Evolutionary conservation across 73 alveolate genomes (phyloP).

Genomic region (Paramecium pentaurelia): DNA sequence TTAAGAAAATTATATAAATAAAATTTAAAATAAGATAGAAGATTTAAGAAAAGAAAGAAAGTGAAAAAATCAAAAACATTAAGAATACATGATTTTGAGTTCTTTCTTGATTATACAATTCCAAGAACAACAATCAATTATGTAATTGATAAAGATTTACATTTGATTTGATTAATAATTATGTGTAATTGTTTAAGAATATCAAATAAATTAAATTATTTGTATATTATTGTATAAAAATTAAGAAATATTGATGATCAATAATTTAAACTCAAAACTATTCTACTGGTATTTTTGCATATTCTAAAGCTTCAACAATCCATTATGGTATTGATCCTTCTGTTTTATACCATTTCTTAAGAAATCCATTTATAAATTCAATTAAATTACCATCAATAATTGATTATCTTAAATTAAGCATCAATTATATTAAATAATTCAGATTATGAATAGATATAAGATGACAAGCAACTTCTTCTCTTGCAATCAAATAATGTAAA

Average conservation of each 20-base stretch:
- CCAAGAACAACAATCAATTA: background rate
- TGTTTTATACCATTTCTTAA: background rate
- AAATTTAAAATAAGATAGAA: background rate
- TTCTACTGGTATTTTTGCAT: background rate
- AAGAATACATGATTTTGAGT: background rate
- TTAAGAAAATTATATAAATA: background rate
- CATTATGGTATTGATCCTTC: background rate
- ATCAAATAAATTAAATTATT: background rate
- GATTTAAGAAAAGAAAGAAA: background rate
- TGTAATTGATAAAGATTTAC: background rate
- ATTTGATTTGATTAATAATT: background rate
- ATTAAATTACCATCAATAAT: slow-evolving; percentile 80
- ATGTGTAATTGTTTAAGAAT: background rate
- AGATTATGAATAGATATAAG: slow-evolving; percentile 94
- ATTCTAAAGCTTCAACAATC: background rate
- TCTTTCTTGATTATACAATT: background rate
- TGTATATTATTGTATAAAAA: background rate
- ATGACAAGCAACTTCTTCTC: slow-evolving; percentile 87
- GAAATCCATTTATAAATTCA: slow-evolving; percentile 67
- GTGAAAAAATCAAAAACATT: background rate
- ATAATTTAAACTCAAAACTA: background rate
- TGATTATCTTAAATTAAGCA: slow-evolving; percentile 84
- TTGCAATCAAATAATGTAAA: slow-evolving; percentile 74
- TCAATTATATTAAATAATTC: slow-evolving; percentile 69
- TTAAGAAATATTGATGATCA: background rate